Evolutionary conservation across 164 flowering plant genomes (phyloP).

Genomic region (Annona squamosa): DNA sequence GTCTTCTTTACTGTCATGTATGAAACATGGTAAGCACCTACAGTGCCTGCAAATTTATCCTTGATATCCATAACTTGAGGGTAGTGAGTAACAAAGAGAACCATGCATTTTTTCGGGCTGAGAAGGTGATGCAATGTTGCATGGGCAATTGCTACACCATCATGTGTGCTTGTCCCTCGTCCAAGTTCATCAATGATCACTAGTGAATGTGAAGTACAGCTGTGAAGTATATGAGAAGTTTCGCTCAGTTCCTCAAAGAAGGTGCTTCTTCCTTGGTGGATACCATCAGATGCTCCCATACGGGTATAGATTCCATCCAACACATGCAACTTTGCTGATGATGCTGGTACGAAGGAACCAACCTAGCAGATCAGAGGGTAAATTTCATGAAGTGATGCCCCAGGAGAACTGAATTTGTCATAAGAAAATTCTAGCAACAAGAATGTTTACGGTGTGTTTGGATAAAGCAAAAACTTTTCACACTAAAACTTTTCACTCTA

Average conservation of each 20-base stretch:
- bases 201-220: constrained; percentile 57
- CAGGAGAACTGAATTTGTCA: neutral
- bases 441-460: neutral
- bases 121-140: constrained; percentile 76
- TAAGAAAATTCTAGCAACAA: neutral
- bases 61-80: constrained; percentile 68
- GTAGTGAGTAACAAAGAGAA: constrained; percentile 94
- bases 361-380: constrained; percentile 52
- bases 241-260: constrained; percentile 89
- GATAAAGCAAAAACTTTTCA: too few relatives aligned
- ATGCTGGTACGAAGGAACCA: constrained; percentile 96
- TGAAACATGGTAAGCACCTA: constrained; percentile 82
- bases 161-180: constrained; percentile 98
- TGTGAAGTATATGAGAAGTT: constrained; percentile 66
- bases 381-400: constrained; percentile 17
- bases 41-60: constrained; percentile 58
- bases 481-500: too few relatives aligned
- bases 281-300: constrained; percentile 91
- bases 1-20: constrained; percentile 46
- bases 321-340: constrained; percentile 74
- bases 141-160: constrained; percentile 92
- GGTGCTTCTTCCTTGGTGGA: constrained; percentile 90
- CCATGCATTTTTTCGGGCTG: constrained; percentile 62
- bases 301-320: constrained; percentile 77
- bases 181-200: constrained; percentile 95